Percentiles rank a stretch among this genome's conserved stretches.
phyloP scores from a whole-genome alignment of 805 yeast species.

The Metschnikowia similis region DNA sequence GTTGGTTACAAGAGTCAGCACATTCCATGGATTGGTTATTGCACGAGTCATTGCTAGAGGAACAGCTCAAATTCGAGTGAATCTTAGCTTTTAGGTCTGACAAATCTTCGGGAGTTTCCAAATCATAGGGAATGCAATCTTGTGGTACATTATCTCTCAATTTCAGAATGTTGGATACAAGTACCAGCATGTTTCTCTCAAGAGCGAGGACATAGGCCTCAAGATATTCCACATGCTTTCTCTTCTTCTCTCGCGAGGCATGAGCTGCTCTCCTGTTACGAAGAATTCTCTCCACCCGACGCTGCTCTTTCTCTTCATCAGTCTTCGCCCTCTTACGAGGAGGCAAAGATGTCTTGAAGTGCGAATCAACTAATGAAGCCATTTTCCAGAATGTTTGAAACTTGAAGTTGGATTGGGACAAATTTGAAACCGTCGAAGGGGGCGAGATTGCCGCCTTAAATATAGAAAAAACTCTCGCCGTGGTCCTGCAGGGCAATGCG shows the following conservation, averaged over 20 bases:
- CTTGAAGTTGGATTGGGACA: neutral
- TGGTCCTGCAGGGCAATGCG: neutral
- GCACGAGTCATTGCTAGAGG: neutral
- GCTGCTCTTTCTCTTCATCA: slow-evolving; percentile 93
- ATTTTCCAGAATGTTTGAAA: slow-evolving; percentile 1
- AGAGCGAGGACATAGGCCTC: slow-evolving; percentile 54
- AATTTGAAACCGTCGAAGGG: neutral
- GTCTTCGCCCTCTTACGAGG: slow-evolving; percentile 97
- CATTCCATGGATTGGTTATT: neutral
- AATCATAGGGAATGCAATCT: slow-evolving; percentile 7
- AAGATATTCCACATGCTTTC: slow-evolving; percentile 82
- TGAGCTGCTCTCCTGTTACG: slow-evolving; percentile 97
- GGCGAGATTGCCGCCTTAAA: neutral
- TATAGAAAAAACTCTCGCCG: neutral
- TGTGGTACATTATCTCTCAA: slow-evolving; percentile 10
- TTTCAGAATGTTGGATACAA: slow-evolving; percentile 23
- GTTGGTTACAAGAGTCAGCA: neutral
- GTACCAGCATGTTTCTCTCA: slow-evolving; percentile 30
- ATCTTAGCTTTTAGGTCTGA: slow-evolving; percentile 12
- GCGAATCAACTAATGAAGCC: slow-evolving; percentile 16
- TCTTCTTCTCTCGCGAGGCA: slow-evolving; percentile 93
- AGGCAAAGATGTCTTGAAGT: slow-evolving; percentile 55
- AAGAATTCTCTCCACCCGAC: slow-evolving; percentile 86
- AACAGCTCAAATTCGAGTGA: slow-evolving; percentile 9
- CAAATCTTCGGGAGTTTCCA: slow-evolving; percentile 13